Base-by-base conservation (phyloP, 2,329 filamentous ascomycete species). In the Penicillium freii region DNA sequence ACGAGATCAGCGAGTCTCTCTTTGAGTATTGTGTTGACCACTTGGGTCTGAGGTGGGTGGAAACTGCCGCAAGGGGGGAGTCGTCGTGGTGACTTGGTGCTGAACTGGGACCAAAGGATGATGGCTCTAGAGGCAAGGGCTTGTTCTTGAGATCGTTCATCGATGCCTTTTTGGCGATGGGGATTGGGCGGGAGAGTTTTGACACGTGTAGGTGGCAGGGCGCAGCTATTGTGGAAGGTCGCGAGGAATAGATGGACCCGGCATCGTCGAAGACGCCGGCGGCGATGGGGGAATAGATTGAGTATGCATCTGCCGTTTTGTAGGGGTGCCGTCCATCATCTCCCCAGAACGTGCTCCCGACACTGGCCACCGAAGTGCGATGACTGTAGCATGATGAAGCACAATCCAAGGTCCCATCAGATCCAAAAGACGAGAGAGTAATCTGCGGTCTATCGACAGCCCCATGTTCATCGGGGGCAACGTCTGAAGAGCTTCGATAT, bases 91-190 rank as follows among this genome's bases (percentile, higher is more conserved):
- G 68, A 39, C 69, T 61, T 9, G 65, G 57, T 3, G 72, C 57
- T n/a, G 72, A 73, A 6, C 65, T 61, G 44, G 72, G 52, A 48
- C 65, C 62, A 38, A 70, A 66, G 1, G 66, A 63, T 27, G 66
- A 63, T 27, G 76, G 75, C 23, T 73, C 73, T 5, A 70, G 65
- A 17, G 77, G 76, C 5, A 78, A 67, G 8, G 76, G 75, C 50
- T 78, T 78, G 52, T 77, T 74, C 54, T 64, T 72, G 21, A 71
- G 54, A 23, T 74, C 65, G 13, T 63, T 61, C 23, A 68, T 58
- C 1, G 68, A 69, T 23, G 63, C 62, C 25, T 62, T 61, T 13
- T 61, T 54, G 25, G 60, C 38, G 39, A 51, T 33, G 2, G 62
- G 63, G 23, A 64, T 39, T 19, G 17, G 44, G 19, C 7, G 9